Evolutionary conservation across 257 asterid genomes (phyloP), one percentile per base, ranked within the genome.

Genomic region (Fraxinus anomala): DNA sequence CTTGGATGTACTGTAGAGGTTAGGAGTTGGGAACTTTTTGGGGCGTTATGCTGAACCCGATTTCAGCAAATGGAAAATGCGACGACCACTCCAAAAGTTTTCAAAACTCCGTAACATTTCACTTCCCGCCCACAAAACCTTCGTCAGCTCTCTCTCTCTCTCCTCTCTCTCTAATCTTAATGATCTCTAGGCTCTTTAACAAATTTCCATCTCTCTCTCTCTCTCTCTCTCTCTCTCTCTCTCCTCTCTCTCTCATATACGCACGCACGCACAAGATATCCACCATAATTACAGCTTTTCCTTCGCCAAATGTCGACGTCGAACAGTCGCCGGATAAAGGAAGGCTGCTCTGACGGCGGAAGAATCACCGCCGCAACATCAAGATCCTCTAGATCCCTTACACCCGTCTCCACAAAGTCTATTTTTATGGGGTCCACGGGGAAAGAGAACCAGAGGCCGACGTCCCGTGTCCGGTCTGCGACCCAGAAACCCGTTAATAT

Each of bases 381-480:
- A 61, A 54, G 65, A 54, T 61, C 68, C 7, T 63, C 69, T 63
- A 63, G 17, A 63, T 63, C 33, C n/a, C 47, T 72, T 7, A 89
- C 91, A 30, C 96, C 97, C 37, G 84, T 74, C 70, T 54, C 91
- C n/a, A 87, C 70, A 5, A 89, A 86, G 74, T 79, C 90, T 2
- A 19, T 77, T 81, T 78, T 12, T n/a, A 39, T 73, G 59, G 67
- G 77, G 61, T 72, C 94, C 3, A 21, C 86, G 1, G 97, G 97
- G 21, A 91, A 93, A 81, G 97, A 93, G 84, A 91, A 90, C 66
- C 82, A 94, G 24, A 83, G 93, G 72, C 85, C 97, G 28, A 80
- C 85, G 7, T 91, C 95, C 26, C 77, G 89, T 42, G 34, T 81
- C 16, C 89, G 97, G 56, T 89, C 86, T 0, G 79, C 96, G 9